These are phyloP conservation scores for Aspergillus eucalypticola DNA, from an alignment of 2,329 filamentous ascomycete species.

Conservation along the genomic window DNA sequence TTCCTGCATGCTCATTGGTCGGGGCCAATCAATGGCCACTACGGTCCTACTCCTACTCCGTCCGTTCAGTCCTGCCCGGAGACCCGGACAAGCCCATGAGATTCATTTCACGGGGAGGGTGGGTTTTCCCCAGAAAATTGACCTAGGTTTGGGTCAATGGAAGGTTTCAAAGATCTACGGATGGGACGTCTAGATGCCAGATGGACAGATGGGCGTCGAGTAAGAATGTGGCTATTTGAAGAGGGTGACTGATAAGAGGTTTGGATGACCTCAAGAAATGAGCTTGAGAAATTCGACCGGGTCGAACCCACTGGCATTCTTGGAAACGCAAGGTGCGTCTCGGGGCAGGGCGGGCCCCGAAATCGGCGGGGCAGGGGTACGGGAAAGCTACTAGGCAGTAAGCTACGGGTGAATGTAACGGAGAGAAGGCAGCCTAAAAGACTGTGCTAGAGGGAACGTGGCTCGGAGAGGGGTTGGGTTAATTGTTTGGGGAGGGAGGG, in stretches of 20 bases:
- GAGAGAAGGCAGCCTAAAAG: not conserved
- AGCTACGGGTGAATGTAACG: constrained; percentile 3
- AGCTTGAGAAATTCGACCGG: constrained; percentile 23
- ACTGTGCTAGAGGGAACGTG: not conserved
- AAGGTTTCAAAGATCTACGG: not conserved
- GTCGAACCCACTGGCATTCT: constrained; percentile 21
- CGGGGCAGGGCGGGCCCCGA: constrained; percentile 24
- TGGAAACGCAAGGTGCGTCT: constrained; percentile 20
- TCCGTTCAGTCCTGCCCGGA: constrained; percentile 1
- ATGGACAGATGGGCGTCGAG: constrained; percentile 4
- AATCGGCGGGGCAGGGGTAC: constrained; percentile 25
- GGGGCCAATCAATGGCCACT: constrained; percentile 11
- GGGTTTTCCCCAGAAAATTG: constrained; percentile 4
- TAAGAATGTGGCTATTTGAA: constrained; percentile 12
- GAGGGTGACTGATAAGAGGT: constrained; percentile 25
- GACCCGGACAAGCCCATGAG: not conserved
- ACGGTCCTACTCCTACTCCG: not conserved
- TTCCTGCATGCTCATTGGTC: constrained; percentile 20
- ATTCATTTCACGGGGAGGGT: constrained; percentile 3
- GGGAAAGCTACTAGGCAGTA: constrained; percentile 3
- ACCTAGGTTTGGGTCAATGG: not conserved
- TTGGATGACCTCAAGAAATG: constrained; percentile 30
- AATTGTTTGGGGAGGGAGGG: constrained; percentile 12
- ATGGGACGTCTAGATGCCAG: not conserved
- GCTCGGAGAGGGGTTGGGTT: constrained; percentile 5